Base-by-base conservation (phyloP, 2,329 filamentous ascomycete genomes). In the Immersiporthe knoxdaviesiana region DNA sequence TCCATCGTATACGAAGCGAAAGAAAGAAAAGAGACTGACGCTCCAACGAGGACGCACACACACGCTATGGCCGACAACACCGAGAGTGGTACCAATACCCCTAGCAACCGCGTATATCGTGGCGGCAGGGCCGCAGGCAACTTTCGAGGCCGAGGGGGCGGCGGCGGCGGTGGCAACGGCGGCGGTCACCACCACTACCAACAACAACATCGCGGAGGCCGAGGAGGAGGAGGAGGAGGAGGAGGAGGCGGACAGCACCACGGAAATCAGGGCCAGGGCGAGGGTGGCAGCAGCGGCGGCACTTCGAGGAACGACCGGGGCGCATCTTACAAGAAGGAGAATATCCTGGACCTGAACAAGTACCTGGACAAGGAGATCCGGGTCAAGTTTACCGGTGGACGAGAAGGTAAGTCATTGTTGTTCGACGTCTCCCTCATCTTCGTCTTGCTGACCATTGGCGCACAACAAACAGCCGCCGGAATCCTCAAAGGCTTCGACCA, bases 361-460 rank as follows among this genome's bases (percentile, higher is more conserved):
- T 99, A 98, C 81, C 94, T 97, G 91, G 94, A 99, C 81, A 97
- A 97, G 87, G 87, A 91, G 78, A 93, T 99, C 74, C 92, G 88
- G 12, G 94, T 99, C 78, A 98, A 98, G 82, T 98, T 99, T 81
- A 97, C 93, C 77, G 96, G 96, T 56, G 96, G 96, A 1, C 85
- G 95, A 71, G 94, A 97, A 85, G 92, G 94, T 96, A 78, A 71
- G 85, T 78, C n/a, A n/a, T 35, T 35, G 35, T 35, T 64, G 39
- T 66, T 18, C 21, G 30, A 3, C 14, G 3, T 12, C 27, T 39
- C n/a, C 59, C 30, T 8, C 21, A 4, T 39, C 18, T 27, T 39
- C 8, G n/a, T 21, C 32, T n/a, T 18, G 35, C 39, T 39, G 18
- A 62, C n/a, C 12, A n/a, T 14, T n/a, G n/a, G 18, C 21, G 10